phyloP scores from a whole-genome alignment of 1,284 basidiomycete species.

The Ceratobasidium sp. region DNA sequence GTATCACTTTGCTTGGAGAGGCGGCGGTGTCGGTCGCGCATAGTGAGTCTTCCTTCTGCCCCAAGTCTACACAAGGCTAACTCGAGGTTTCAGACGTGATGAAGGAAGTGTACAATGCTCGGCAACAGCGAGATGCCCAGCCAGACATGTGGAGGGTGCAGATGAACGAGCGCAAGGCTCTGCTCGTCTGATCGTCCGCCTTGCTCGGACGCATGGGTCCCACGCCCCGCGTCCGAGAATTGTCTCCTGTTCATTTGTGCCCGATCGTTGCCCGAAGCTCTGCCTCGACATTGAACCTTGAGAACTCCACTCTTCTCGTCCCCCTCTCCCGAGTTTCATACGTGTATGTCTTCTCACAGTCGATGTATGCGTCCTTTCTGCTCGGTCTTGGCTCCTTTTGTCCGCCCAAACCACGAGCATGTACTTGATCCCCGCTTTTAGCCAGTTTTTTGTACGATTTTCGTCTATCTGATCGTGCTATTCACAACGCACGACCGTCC shows the following conservation, averaged over 20 bases:
- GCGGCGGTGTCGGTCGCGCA: not conserved
- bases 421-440: not conserved
- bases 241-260: not conserved
- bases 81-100: conserved; percentile 19
- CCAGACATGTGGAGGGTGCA: conserved; percentile 4
- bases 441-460: not conserved
- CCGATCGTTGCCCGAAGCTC: not conserved
- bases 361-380: not conserved
- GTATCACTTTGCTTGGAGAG: not conserved
- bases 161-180: conserved; percentile 9
- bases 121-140: not conserved
- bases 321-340: not conserved
- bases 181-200: not conserved
- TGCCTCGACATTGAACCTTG: not conserved
- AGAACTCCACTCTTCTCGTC: not conserved
- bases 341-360: not conserved
- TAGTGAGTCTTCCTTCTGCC: not conserved
- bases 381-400: not conserved
- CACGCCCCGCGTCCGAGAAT: conserved; percentile 13
- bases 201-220: not conserved
- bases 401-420: not conserved
- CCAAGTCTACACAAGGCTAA: not conserved
- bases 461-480: conserved; percentile 19
- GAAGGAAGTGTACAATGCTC: not conserved
- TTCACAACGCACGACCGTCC: not conserved